Evolutionary conservation across 139 green algal genomes (phyloP).

Genomic region (Ulvella scutata): DNA sequence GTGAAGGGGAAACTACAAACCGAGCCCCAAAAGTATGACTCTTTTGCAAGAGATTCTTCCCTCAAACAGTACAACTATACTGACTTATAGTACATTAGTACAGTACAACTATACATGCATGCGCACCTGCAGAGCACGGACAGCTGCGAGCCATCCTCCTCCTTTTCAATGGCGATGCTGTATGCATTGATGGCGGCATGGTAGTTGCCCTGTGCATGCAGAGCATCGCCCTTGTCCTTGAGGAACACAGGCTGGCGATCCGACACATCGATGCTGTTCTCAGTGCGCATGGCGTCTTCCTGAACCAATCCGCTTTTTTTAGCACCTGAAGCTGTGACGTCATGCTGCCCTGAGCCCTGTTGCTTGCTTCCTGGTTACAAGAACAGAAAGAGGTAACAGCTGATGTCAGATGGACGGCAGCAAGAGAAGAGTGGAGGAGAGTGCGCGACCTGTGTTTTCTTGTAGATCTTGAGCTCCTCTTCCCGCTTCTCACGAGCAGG

Average conservation of each 20-base stretch:
- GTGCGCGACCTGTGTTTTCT: too few relatives aligned
- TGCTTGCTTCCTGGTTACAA: too few relatives aligned
- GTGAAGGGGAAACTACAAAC: too few relatives aligned
- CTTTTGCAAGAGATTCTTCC: too few relatives aligned
- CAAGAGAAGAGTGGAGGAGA: too few relatives aligned
- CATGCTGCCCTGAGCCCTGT: too few relatives aligned
- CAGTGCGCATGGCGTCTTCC: background rate
- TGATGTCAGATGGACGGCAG: too few relatives aligned
- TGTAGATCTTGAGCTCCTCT: constrained; percentile 33
- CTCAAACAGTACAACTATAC: too few relatives aligned
- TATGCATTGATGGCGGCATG: constrained; percentile 38
- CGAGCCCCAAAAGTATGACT: too few relatives aligned
- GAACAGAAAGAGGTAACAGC: too few relatives aligned
- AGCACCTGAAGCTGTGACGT: background rate
- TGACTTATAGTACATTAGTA: too few relatives aligned
- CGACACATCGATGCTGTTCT: constrained; percentile 26
- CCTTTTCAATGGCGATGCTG: constrained; percentile 31
- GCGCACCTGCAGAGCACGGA: background rate
- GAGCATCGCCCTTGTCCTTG: constrained; percentile 55
- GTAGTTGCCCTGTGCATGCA: constrained; percentile 41
- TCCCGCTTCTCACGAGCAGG: constrained; percentile 34
- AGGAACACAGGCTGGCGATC: constrained; percentile 56
- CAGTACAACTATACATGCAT: too few relatives aligned
- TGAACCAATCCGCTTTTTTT: background rate
- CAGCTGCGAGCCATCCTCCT: background rate